Evolutionary conservation across 2,329 filamentous ascomycete genomes (phyloP).

Genomic region (Penicillium sclerotigenum): DNA sequence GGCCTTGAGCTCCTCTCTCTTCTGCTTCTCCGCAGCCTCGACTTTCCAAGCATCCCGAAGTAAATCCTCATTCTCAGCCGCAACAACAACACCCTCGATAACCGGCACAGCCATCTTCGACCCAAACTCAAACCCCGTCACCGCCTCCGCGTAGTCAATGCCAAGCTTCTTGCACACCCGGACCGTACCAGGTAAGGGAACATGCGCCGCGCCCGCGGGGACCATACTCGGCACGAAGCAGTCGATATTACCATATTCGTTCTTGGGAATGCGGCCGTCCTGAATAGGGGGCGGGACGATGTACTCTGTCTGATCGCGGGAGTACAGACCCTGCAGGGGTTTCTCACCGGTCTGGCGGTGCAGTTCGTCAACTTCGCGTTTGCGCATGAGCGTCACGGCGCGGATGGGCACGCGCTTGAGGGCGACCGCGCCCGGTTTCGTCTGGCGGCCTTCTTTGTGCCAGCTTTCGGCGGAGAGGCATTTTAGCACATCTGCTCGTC

Average conservation of each 20-base stretch:
- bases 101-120: conserved; percentile 91
- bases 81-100: conserved; percentile 84
- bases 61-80: conserved; percentile 70
- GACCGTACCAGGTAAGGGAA: conserved; percentile 73
- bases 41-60: conserved; percentile 76
- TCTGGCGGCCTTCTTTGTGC: conserved; percentile 90
- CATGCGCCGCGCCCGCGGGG: conserved; percentile 76
- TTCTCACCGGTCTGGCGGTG: conserved; percentile 77
- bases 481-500: conserved; percentile 71
- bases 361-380: conserved; percentile 83
- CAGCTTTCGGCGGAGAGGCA: conserved; percentile 94
- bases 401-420: conserved; percentile 86
- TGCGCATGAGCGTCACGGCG: conserved; percentile 81
- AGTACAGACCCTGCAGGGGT: conserved; percentile 80
- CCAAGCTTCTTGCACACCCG: conserved; percentile 78
- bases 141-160: conserved; percentile 89
- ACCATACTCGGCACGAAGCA: conserved; percentile 94
- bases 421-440: conserved; percentile 66
- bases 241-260: conserved; percentile 94
- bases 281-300: conserved; percentile 86
- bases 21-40: conserved; percentile 69
- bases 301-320: conserved; percentile 83
- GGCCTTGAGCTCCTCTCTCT: conserved; percentile 80
- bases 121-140: conserved; percentile 94
- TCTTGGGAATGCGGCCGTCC: conserved; percentile 86